These are phyloP conservation scores for Amanita brunnescens DNA, from an alignment of 768 basidiomycete genomes.

Conservation along the genomic window DNA sequence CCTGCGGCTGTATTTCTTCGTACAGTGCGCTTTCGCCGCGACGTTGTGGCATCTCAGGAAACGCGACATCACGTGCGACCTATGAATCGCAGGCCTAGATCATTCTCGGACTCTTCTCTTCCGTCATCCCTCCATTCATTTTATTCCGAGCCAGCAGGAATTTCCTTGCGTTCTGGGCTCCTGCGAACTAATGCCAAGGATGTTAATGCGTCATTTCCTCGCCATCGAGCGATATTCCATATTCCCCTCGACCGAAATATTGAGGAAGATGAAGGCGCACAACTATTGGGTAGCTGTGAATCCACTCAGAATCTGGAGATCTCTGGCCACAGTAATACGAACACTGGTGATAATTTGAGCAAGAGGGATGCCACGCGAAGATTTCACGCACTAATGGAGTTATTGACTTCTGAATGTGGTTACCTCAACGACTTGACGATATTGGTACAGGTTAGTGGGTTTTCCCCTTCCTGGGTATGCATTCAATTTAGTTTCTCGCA, in stretches of 20 bases:
- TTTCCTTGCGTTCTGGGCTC: neutral
- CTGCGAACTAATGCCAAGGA: neutral
- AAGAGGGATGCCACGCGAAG: constrained; percentile 39
- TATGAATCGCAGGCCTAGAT: neutral
- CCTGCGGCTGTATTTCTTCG: constrained; percentile 28
- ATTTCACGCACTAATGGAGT: constrained; percentile 75
- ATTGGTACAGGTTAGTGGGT: constrained; percentile 56
- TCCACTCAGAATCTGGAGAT: neutral
- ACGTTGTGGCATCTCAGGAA: neutral
- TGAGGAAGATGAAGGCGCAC: neutral
- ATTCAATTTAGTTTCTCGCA: constrained; percentile 18
- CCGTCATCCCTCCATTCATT: neutral
- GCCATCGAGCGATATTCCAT: neutral
- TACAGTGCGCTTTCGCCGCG: neutral
- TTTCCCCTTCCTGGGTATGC: neutral
- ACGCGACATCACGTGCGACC: neutral
- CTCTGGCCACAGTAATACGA: neutral
- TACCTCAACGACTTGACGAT: constrained; percentile 75
- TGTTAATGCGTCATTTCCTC: neutral
- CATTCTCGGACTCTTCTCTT: constrained; percentile 4
- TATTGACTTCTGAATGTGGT: constrained; percentile 76
- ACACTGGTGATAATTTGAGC: constrained; percentile 8
- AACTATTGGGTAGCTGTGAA: neutral
- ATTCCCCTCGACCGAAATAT: neutral
- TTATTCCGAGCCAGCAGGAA: neutral